Conservation (phyloP, 108 stramenopile genomes). For the Schizochytrium sp. region DNA sequence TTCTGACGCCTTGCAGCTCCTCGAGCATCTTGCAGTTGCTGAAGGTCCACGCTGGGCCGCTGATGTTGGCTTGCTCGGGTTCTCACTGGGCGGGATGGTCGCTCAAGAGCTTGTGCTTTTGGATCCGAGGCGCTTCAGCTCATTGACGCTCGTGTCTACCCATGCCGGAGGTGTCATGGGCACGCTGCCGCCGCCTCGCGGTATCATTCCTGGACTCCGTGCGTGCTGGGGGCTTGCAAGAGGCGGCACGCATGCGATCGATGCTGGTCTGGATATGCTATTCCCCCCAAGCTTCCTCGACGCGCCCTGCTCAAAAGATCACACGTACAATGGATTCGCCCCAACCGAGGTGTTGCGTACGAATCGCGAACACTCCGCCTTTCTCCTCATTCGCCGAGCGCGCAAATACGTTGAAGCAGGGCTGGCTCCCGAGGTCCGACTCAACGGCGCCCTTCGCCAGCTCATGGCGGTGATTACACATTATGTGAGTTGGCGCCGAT, state of each 20-base stretch:
- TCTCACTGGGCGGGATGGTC: neutral
- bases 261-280: neutral
- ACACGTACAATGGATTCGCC: neutral
- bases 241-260: neutral
- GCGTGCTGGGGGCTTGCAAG: neutral
- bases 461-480: neutral
- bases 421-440: neutral
- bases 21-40: neutral
- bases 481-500: neutral
- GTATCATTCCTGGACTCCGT: neutral
- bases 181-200: neutral
- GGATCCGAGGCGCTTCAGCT: neutral
- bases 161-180: slow-evolving; percentile 14
- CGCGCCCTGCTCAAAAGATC: neutral
- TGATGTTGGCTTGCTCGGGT: neutral
- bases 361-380: neutral
- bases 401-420: neutral
- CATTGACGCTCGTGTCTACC: neutral
- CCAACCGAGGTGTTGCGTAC: neutral
- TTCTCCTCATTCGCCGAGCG: neutral
- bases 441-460: neutral
- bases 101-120: neutral
- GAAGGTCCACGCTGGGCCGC: neutral
- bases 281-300: neutral
- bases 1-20: neutral